phyloP scores from a whole-genome alignment of 1,284 basidiomycete species.

The Coriolopsis trogii region DNA sequence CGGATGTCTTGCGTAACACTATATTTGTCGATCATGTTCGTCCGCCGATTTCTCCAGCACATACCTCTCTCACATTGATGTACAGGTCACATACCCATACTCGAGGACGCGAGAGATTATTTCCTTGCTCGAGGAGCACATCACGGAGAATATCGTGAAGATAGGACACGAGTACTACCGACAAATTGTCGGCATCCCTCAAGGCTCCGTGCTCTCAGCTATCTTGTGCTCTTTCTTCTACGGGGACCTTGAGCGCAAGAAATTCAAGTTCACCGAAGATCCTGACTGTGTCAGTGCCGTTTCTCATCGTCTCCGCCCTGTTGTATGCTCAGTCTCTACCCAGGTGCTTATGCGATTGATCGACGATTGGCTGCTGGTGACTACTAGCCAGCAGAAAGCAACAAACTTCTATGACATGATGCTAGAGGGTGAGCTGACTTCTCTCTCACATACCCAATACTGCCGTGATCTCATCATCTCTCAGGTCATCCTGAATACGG shows the following conservation, averaged over 20 bases:
- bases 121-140: slow-evolving; percentile 83
- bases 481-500: slow-evolving; percentile 91
- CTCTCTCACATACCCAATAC: too few relatives aligned
- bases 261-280: slow-evolving; percentile 63
- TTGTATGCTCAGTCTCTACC: background rate
- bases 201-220: slow-evolving; percentile 91
- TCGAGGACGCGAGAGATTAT: slow-evolving; percentile 66
- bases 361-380: slow-evolving; percentile 94
- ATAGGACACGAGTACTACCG: slow-evolving; percentile 80
- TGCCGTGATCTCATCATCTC: too few relatives aligned
- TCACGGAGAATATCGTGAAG: slow-evolving; percentile 92
- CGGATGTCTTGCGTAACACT: slow-evolving; percentile 68
- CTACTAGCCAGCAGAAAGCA: slow-evolving; percentile 69
- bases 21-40: slow-evolving; percentile 86
- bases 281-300: slow-evolving; percentile 57
- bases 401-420: slow-evolving; percentile 77
- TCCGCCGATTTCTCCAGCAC: background rate
- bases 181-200: slow-evolving; percentile 92
- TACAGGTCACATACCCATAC: slow-evolving; percentile 60
- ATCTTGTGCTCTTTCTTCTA: slow-evolving; percentile 94
- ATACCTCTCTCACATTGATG: background rate
- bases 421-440: slow-evolving; percentile 59
- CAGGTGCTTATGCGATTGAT: slow-evolving; percentile 85
- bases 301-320: background rate
- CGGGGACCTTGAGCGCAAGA: slow-evolving; percentile 80